Percentiles rank a stretch among this genome's conserved stretches.
Conservation (phyloP, 1,139 yeast species). For the Scheffersomyces segobiensis region DNA sequence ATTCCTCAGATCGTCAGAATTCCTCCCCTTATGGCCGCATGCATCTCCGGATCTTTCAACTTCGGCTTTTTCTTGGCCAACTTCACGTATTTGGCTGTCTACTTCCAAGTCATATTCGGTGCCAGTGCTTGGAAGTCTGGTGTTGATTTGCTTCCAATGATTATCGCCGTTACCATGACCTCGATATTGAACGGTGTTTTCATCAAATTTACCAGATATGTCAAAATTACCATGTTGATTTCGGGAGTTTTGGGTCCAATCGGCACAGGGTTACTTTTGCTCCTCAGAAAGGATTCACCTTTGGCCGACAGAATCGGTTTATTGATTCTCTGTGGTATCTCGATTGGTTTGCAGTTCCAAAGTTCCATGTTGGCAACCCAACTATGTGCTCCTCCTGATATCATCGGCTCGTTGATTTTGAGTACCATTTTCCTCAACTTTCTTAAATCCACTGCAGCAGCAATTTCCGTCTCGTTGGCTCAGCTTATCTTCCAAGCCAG, state of each 20-base stretch:
- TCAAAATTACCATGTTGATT: constrained; percentile 46
- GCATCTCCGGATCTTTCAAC: constrained; percentile 32
- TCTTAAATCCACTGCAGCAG: constrained; percentile 47
- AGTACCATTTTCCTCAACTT: constrained; percentile 49
- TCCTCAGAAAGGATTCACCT: constrained; percentile 36
- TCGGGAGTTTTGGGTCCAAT: constrained; percentile 45
- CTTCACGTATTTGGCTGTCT: constrained; percentile 47
- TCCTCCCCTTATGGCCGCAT: constrained; percentile 34
- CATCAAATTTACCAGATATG: constrained; percentile 44
- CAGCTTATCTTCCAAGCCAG: constrained; percentile 4
- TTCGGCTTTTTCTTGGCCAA: constrained; percentile 45
- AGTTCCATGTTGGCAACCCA: constrained; percentile 51
- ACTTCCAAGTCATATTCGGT: constrained; percentile 51
- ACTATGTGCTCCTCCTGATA: constrained; percentile 47
- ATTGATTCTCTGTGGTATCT: constrained; percentile 51
- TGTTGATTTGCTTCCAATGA: constrained; percentile 51
- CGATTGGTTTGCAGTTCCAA: constrained; percentile 55
- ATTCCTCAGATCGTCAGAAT: constrained; percentile 26
- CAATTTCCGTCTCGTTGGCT: constrained; percentile 44
- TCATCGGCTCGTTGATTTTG: constrained; percentile 48
- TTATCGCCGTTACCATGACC: constrained; percentile 49
- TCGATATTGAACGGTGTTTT: constrained; percentile 46
- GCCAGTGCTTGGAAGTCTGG: constrained; percentile 57
- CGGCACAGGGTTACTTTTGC: constrained; percentile 50
- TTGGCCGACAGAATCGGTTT: constrained; percentile 47